Conservation (phyloP, 106 monocot species). For the Xerophyta viscosa region DNA sequence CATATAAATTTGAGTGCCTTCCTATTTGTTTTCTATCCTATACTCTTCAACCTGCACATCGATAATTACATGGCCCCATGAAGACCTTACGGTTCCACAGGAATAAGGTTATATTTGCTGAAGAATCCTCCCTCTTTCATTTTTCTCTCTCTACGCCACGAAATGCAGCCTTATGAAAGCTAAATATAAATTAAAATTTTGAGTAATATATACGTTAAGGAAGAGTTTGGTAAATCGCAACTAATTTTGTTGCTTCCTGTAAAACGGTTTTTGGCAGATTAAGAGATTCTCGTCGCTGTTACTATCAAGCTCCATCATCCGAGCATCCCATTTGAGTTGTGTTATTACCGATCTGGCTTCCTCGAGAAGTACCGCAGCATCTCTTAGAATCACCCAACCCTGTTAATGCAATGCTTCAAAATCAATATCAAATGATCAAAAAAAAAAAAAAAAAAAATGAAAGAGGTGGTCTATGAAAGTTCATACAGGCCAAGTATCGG, state of each 20-base stretch:
- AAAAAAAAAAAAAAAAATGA: too few species aligned
- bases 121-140: background rate
- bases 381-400: constrained; percentile 87
- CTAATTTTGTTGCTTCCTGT: constrained; percentile 49
- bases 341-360: constrained; percentile 37
- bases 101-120: constrained; percentile 4
- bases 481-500: too few species aligned
- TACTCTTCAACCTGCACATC: constrained; percentile 12
- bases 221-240: constrained; percentile 7
- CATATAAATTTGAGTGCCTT: background rate
- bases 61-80: constrained; percentile 26
- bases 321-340: constrained; percentile 72
- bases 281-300: constrained; percentile 67
- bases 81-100: constrained; percentile 50
- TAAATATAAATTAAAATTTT: constrained; percentile 1
- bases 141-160: background rate
- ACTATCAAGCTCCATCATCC: constrained; percentile 44
- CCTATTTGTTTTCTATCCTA: constrained; percentile 7
- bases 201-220: too few species aligned
- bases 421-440: background rate
- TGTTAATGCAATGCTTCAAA: constrained; percentile 14
- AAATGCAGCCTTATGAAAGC: too few species aligned
- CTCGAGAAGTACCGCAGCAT: constrained; percentile 45
- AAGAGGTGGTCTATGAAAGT: too few species aligned
- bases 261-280: constrained; percentile 83